Percentiles rank a stretch among this genome's conserved stretches.
These are phyloP conservation scores for Psilocybe sp. DNA, from an alignment of 768 basidiomycete genomes.

Conservation along the genomic window DNA sequence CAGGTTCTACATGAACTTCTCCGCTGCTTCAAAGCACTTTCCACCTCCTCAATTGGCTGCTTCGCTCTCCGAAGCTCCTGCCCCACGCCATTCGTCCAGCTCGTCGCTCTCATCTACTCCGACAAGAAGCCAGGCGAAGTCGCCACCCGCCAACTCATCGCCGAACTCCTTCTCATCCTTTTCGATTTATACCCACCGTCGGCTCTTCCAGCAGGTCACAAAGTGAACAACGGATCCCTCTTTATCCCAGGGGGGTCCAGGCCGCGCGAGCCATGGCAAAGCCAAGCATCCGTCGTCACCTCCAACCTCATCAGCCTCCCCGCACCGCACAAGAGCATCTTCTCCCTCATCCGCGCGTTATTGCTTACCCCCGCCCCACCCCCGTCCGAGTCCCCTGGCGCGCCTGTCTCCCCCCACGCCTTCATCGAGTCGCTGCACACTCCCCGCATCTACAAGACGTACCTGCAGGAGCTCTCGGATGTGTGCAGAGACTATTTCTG, in stretches of 20 bases:
- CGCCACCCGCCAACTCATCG: slow-evolving; percentile 83
- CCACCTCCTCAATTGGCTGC: slow-evolving; percentile 87
- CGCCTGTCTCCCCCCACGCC: slow-evolving; percentile 56
- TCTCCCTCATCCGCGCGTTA: slow-evolving; percentile 70
- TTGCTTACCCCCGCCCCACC: slow-evolving; percentile 53
- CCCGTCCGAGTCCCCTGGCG: slow-evolving; percentile 28
- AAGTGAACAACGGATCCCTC: slow-evolving; percentile 14
- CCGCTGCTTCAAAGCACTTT: slow-evolving; percentile 90
- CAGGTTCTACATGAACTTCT: slow-evolving; percentile 89
- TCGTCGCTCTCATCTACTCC: slow-evolving; percentile 84
- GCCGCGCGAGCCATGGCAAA: slow-evolving; percentile 60
- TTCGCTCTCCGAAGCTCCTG: slow-evolving; percentile 86
- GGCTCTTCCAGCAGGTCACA: slow-evolving; percentile 48
- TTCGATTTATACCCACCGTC: slow-evolving; percentile 86
- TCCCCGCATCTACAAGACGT: slow-evolving; percentile 35
- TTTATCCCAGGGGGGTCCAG: slow-evolving; percentile 23
- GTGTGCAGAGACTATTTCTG: slow-evolving; percentile 93
- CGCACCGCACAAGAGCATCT: slow-evolving; percentile 67
- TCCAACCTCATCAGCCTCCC: slow-evolving; percentile 65
- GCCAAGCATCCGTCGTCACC: slow-evolving; percentile 31
- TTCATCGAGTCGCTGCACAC: slow-evolving; percentile 60
- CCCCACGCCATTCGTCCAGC: slow-evolving; percentile 83
- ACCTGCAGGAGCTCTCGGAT: slow-evolving; percentile 60
- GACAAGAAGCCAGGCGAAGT: slow-evolving; percentile 99
- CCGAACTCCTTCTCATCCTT: slow-evolving; percentile 81